These are phyloP conservation scores for Aristolochia fimbriata DNA, from an alignment of 164 flowering plant species.

Conservation along the genomic window DNA sequence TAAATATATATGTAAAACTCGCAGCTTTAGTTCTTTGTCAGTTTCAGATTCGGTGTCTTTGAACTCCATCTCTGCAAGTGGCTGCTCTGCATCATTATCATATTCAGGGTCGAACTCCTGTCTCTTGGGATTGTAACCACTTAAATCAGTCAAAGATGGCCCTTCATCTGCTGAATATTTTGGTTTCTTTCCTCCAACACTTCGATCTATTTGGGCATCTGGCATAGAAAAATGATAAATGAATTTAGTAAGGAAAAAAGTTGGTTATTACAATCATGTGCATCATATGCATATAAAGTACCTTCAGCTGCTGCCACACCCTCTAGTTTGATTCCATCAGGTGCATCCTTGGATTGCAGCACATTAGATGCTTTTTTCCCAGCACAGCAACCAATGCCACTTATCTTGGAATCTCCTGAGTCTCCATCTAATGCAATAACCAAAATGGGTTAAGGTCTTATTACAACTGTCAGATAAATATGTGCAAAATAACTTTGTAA, in stretches of 20 bases:
- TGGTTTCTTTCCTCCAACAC: conserved; percentile 79
- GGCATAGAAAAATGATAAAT: not conserved
- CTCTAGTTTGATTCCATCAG: conserved; percentile 43
- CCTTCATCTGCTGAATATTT: conserved; percentile 50
- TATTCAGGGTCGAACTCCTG: conserved; percentile 94
- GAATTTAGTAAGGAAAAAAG: not conserved
- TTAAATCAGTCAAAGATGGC: conserved; percentile 55
- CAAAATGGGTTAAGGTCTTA: too few relatives aligned
- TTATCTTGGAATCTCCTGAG: conserved; percentile 16
- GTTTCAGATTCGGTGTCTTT: conserved; percentile 68
- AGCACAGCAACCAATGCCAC: conserved; percentile 30
- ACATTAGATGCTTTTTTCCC: conserved; percentile 39
- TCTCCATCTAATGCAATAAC: conserved; percentile 21
- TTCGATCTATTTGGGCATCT: conserved; percentile 60
- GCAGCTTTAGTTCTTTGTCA: conserved; percentile 69
- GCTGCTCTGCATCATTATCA: conserved; percentile 96
- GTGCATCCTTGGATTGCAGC: conserved; percentile 27
- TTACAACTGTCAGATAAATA: too few relatives aligned
- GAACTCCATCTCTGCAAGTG: conserved; percentile 95
- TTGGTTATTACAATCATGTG: not conserved
- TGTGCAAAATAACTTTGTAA: too few relatives aligned
- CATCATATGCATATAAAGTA: not conserved
- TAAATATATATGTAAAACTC: conserved; percentile 62
- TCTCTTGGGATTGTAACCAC: conserved; percentile 91
- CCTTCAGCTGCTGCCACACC: conserved; percentile 26